These are phyloP conservation scores for Colletotrichum tofieldiae DNA, from an alignment of 2,329 filamentous ascomycete genomes.

Conservation along the genomic window DNA sequence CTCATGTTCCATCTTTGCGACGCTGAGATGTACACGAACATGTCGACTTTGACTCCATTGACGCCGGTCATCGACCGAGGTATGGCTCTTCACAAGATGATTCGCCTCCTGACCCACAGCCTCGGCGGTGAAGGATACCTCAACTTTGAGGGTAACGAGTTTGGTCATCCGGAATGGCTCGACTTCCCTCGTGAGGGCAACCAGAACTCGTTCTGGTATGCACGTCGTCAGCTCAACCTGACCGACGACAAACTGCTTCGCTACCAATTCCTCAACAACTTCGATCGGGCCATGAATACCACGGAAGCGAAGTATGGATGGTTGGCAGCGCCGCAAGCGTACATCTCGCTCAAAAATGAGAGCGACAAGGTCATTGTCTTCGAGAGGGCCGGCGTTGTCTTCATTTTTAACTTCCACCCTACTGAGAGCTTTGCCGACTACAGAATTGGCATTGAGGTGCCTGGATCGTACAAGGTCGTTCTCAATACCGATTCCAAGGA, in stretches of 20 bases:
- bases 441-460: constrained; percentile 86
- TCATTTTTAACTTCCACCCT: constrained; percentile 97
- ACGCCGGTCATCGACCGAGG: constrained; percentile 92
- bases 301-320: constrained; percentile 92
- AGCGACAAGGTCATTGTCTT: constrained; percentile 96
- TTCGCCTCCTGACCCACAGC: constrained; percentile 90
- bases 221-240: constrained; percentile 92
- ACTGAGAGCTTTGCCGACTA: constrained; percentile 91
- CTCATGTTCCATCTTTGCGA: constrained; percentile 99
- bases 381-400: constrained; percentile 90
- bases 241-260: constrained; percentile 88
- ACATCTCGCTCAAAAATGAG: constrained; percentile 95
- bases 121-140: constrained; percentile 97
- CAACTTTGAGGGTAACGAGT: constrained; percentile 99
- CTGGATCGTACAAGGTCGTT: constrained; percentile 90
- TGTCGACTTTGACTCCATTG: constrained; percentile 88
- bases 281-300: constrained; percentile 92
- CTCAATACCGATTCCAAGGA: constrained; percentile 84
- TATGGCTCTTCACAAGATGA: constrained; percentile 97
- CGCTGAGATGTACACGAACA: constrained; percentile 97
- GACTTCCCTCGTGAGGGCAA: constrained; percentile 97
- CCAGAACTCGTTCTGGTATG: constrained; percentile 94
- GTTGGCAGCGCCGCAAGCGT: constrained; percentile 88
- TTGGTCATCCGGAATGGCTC: constrained; percentile 98
- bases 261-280: constrained; percentile 93